A percentile compares a stretch with the other conserved stretches of the same genome.
Conservation (phyloP, 495 filamentous ascomycete genomes). For the Mycothermus thermophilus region DNA sequence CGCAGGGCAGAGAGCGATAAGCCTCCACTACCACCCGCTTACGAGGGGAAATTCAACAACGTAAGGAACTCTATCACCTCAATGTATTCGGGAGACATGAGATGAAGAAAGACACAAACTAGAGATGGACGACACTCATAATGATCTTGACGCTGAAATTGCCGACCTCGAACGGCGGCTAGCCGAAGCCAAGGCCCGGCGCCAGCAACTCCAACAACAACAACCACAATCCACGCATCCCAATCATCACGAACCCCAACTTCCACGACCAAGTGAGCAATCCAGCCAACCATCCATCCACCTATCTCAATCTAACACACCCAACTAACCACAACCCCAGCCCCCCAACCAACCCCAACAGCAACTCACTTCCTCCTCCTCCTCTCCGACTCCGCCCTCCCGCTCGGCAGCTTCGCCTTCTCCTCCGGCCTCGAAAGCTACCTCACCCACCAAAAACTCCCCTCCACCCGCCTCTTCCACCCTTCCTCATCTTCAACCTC, state of each 20-base stretch:
- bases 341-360: constrained; percentile 2
- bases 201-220: constrained; percentile 1
- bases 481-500: constrained; percentile 52
- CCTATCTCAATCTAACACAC: not conserved
- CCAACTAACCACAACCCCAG: not conserved
- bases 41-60: too few species aligned
- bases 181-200: constrained; percentile 16
- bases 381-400: constrained; percentile 89
- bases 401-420: constrained; percentile 94
- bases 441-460: constrained; percentile 55
- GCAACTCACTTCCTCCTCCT: constrained; percentile 68
- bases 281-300: not conserved
- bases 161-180: constrained; percentile 26
- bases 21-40: too few species aligned
- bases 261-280: constrained; percentile 1
- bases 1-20: too few species aligned
- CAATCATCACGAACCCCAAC: not conserved
- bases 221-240: too few species aligned
- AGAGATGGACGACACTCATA: too few species aligned
- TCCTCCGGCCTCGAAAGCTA: constrained; percentile 89
- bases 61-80: too few species aligned
- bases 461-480: constrained; percentile 11
- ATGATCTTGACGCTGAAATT: constrained; percentile 18
- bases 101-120: too few species aligned
- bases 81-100: too few species aligned